These are phyloP conservation scores for Sporothrix sp. DNA, from an alignment of 2,329 filamentous ascomycete species.

Conservation along the genomic window DNA sequence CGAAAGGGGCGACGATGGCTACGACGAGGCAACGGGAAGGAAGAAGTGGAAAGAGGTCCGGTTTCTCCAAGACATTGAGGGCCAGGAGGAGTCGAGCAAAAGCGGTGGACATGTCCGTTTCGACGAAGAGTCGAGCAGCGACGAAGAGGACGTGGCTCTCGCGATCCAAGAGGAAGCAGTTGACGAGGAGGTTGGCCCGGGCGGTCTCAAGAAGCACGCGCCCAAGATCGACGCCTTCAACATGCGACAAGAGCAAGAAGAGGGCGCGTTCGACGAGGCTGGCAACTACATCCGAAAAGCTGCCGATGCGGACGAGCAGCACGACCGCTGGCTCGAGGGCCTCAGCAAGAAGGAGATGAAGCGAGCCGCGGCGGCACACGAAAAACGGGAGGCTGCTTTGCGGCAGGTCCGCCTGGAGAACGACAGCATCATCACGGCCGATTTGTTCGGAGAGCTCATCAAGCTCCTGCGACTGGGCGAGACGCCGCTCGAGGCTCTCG, in stretches of 20 bases:
- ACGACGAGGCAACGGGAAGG: slow-evolving; percentile 24
- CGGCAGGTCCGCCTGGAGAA: slow-evolving; percentile 62
- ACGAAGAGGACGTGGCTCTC: slow-evolving; percentile 62
- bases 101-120: slow-evolving; percentile 6
- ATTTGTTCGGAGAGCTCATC: slow-evolving; percentile 67
- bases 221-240: slow-evolving; percentile 96
- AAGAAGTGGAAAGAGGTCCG: slow-evolving; percentile 55
- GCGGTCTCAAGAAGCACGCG: slow-evolving; percentile 83
- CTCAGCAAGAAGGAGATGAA: slow-evolving; percentile 91
- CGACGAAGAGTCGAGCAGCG: slow-evolving; percentile 29
- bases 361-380: slow-evolving; percentile 74
- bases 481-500: slow-evolving; percentile 79
- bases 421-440: slow-evolving; percentile 79
- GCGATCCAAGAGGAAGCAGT: slow-evolving; percentile 66
- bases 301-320: slow-evolving; percentile 74
- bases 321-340: slow-evolving; percentile 89
- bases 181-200: slow-evolving; percentile 83
- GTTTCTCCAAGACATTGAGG: slow-evolving; percentile 61
- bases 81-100: slow-evolving; percentile 53
- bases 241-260: slow-evolving; percentile 79
- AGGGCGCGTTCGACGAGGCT: slow-evolving; percentile 80
- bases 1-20: slow-evolving; percentile 18
- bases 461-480: slow-evolving; percentile 66
- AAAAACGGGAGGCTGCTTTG: slow-evolving; percentile 70
- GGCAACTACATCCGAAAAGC: slow-evolving; percentile 91